Base-by-base conservation (phyloP, 257 asterid genomes). In the Solanum paucissectum region DNA sequence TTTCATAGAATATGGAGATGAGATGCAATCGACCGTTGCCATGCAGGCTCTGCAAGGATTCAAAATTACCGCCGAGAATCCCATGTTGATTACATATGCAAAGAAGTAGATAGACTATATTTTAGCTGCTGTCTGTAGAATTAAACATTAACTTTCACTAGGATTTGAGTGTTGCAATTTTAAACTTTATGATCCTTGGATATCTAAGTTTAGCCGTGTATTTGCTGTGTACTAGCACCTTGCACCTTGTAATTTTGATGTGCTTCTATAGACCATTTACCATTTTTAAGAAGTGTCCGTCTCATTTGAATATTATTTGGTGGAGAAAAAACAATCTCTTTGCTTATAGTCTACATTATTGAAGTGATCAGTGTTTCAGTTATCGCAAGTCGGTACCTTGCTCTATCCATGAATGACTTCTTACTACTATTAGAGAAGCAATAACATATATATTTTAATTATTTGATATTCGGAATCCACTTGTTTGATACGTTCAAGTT, bases 31-130 rank as follows among this genome's bases (percentile, higher is more conserved):
- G 0, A 92, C 98, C 1, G 94, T 94, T 46, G 97, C 99, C 10
- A 94, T 96, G 98, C 98, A 94, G 89, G 93, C 93, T 46, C 98
- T 97, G 87, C 99, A 94, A 89, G 99, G 98, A 40, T 96, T 93
- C 88, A 95, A 94, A 94, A 92, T 97, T 10, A 93, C 95, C 12
- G 93, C 93, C 16, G 99, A 95, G 33, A 90, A 94, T 84, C 95
- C 98, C 52, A 96, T 97, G 99, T 20, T 93, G 91, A 89, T 97
- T 71, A 97, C 98, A 81, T 97, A 94, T 72, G 99, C 99, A 21
- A 97, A 97, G 95, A 97, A 97, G 90, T 97, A 93, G 92, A 49
- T 82, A 82, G 33, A 68, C 66, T 71, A 71, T 66, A 86, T 86
- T 86, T 71, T 69, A 44, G 64, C n/a, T 44, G 79, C 69, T 82